A percentile compares a stretch with the other conserved stretches of the same genome.
Evolutionary conservation across 2,329 filamentous ascomycete genomes (phyloP).

Genomic region (Colletotrichum incanum): DNA sequence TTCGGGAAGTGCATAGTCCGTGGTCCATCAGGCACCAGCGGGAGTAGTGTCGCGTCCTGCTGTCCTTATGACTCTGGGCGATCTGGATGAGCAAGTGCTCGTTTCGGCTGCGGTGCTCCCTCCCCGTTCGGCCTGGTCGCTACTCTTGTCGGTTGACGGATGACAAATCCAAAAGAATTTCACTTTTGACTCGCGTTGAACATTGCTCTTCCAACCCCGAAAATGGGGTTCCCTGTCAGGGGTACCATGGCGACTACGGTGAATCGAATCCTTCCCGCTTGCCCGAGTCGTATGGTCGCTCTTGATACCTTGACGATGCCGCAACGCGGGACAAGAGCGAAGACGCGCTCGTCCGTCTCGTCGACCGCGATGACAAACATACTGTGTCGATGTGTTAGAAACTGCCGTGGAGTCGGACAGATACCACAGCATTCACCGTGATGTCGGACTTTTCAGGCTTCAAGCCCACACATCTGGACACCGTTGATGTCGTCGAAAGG

Average conservation of each 20-base stretch:
- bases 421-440: neutral
- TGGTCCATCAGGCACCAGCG: neutral
- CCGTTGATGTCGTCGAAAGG: neutral
- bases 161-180: neutral
- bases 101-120: neutral
- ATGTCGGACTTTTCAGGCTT: no score
- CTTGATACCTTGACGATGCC: neutral
- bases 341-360: constrained; percentile 16
- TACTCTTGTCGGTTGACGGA: neutral
- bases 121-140: neutral
- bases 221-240: neutral
- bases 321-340: neutral
- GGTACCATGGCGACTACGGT: neutral
- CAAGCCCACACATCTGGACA: neutral
- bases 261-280: neutral
- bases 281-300: neutral
- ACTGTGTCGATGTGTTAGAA: neutral
- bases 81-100: neutral
- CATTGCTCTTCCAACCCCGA: neutral
- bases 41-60: neutral
- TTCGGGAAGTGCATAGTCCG: neutral
- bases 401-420: neutral
- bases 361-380: constrained; percentile 13
- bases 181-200: neutral
- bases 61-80: neutral